phyloP scores from a whole-genome alignment of 2,329 filamentous ascomycete genomes.

The Cadophora luteo-olivacea region DNA sequence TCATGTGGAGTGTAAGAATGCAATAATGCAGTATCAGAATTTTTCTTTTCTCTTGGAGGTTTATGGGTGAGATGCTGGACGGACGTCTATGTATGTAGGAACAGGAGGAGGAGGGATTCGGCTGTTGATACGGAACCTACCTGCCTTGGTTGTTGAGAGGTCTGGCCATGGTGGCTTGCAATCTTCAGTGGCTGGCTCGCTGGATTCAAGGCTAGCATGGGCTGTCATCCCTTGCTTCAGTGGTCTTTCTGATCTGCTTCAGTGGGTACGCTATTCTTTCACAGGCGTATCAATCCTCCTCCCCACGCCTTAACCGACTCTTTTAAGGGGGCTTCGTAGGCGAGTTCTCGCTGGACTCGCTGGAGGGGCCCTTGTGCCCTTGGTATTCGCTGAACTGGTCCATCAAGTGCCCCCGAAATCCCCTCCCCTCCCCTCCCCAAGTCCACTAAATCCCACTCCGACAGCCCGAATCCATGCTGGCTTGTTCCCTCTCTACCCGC shows the following conservation, averaged over 20 bases:
- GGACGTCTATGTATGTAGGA: not conserved
- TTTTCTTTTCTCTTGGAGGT: not conserved
- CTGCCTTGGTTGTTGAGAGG: slow-evolving; percentile 5
- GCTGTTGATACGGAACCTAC: not conserved
- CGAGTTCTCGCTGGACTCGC: not conserved
- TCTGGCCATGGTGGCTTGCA: not conserved
- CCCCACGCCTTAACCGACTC: slow-evolving; percentile 9
- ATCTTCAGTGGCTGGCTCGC: slow-evolving; percentile 1
- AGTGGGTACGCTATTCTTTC: not conserved
- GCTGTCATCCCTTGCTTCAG: slow-evolving; percentile 13
- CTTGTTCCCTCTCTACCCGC: not conserved
- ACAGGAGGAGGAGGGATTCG: not conserved
- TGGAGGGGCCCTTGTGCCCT: not conserved
- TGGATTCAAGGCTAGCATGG: not conserved
- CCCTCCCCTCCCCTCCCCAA: not conserved
- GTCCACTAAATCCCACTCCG: not conserved
- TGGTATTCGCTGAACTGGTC: not conserved
- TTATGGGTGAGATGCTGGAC: not conserved
- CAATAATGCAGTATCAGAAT: not conserved
- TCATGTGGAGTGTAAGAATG: not conserved
- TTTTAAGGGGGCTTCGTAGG: slow-evolving; percentile 8
- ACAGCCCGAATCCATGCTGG: not conserved
- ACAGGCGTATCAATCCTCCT: not conserved
- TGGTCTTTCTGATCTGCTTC: not conserved
- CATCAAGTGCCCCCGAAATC: not conserved